A percentile compares a stretch with the other conserved stretches of the same genome.
Conservation (phyloP, 768 basidiomycete species). For the Tremella yokohamensis region DNA sequence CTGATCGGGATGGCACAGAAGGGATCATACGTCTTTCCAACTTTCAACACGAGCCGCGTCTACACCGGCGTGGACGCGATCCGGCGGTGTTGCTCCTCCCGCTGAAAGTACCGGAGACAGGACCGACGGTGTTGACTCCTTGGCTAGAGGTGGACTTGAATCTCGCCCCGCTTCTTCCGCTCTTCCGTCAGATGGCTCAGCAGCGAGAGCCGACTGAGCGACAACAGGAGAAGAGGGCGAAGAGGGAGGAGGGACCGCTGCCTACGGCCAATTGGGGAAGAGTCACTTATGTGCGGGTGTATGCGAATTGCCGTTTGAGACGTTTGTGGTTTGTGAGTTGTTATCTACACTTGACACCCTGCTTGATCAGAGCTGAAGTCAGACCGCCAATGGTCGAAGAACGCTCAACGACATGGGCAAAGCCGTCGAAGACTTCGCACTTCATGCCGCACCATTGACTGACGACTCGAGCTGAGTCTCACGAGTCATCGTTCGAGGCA, state of each 20-base stretch:
- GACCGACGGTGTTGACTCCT: conserved; percentile 32
- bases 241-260: conserved; percentile 15
- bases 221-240: conserved; percentile 11
- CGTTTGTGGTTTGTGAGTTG: conserved; percentile 47
- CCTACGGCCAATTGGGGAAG: conserved; percentile 27
- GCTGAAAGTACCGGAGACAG: conserved; percentile 23
- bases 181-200: conserved; percentile 30
- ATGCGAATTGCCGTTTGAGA: conserved; percentile 46
- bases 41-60: conserved; percentile 32
- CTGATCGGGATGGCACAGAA: conserved; percentile 35
- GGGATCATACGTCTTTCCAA: conserved; percentile 36
- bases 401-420: conserved; percentile 25
- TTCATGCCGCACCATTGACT: no score
- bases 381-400: conserved; percentile 34
- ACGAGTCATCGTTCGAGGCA: neutral
- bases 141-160: conserved; percentile 41
- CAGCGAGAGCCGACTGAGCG: conserved; percentile 5
- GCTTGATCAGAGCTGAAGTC: conserved; percentile 4
- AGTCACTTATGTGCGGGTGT: conserved; percentile 41
- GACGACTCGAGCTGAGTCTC: neutral
- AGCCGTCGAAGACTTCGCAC: conserved; percentile 15
- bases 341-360: neutral
- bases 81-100: conserved; percentile 45
- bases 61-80: conserved; percentile 14
- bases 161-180: conserved; percentile 25